phyloP scores from a whole-genome alignment of 1,284 basidiomycete species.

The Pyrrhoderma lamaoense region DNA sequence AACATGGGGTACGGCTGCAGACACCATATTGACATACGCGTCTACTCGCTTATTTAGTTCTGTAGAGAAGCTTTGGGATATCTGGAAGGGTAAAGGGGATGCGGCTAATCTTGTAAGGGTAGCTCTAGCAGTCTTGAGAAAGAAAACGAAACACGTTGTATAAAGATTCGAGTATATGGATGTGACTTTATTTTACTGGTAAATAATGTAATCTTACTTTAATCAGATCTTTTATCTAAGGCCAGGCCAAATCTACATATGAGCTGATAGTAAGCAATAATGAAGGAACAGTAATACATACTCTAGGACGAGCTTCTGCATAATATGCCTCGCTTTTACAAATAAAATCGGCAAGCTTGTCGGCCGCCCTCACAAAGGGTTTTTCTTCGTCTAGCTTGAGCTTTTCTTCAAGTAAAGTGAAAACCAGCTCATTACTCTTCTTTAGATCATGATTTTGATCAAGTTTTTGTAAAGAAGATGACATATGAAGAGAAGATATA shows the following conservation, averaged over 20 bases:
- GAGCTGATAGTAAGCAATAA: too few relatives aligned
- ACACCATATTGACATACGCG: constrained; percentile 5
- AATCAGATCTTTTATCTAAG: constrained; percentile 1
- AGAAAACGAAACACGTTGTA: too few relatives aligned
- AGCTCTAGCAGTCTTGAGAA: constrained; percentile 9
- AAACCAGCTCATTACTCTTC: constrained; percentile 9
- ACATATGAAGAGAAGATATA: too few relatives aligned
- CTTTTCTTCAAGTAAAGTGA: not conserved
- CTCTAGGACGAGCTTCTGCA: constrained; percentile 11
- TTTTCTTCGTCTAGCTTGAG: constrained; percentile 7
- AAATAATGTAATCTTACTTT: not conserved
- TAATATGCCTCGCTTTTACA: constrained; percentile 12
- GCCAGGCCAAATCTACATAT: not conserved
- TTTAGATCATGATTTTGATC: constrained; percentile 3
- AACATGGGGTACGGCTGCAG: not conserved
- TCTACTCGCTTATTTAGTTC: not conserved
- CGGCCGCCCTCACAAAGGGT: constrained; percentile 3
- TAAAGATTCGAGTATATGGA: too few relatives aligned
- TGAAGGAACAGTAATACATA: too few relatives aligned
- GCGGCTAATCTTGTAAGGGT: constrained; percentile 6
- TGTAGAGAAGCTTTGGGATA: not conserved
- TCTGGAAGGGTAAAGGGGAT: constrained; percentile 2
- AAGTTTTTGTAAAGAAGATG: too few relatives aligned
- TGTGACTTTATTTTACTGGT: not conserved
- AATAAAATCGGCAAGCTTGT: constrained; percentile 8